Percentiles rank a stretch among this genome's conserved stretches.
Evolutionary conservation across 371 early-diverging fungal genomes (phyloP).

Genomic region (Mortierella sp.): DNA sequence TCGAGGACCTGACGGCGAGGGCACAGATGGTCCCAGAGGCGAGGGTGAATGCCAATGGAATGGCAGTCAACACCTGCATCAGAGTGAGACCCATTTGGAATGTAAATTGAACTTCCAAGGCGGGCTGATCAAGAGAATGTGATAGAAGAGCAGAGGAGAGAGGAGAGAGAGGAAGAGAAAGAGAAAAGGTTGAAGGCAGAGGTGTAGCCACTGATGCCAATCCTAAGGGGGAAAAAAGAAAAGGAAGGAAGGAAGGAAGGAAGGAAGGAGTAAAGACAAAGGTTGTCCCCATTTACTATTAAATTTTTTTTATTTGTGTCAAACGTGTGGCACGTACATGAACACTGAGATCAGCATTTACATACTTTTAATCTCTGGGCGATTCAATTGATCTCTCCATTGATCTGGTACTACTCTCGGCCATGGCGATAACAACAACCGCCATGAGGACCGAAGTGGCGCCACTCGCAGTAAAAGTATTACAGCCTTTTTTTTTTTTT

Average conservation of each 20-base stretch:
- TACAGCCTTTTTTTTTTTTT: too few species aligned
- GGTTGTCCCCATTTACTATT: too few species aligned
- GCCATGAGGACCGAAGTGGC: too few species aligned
- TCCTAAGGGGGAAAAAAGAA: not conserved
- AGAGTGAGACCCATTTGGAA: constrained; percentile 24
- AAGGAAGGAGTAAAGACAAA: not conserved
- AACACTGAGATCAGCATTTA: too few species aligned
- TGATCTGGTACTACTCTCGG: too few species aligned
- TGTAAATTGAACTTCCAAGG: not conserved
- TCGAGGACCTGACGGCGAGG: constrained; percentile 30
- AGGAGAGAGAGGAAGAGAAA: not conserved
- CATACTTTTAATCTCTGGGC: too few species aligned
- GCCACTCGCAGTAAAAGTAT: too few species aligned
- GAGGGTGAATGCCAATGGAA: constrained; percentile 31
- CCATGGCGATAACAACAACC: too few species aligned
- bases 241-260: not conserved
- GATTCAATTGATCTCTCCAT: too few species aligned
- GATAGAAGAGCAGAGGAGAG: not conserved
- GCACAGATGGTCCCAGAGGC: constrained; percentile 20
- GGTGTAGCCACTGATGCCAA: not conserved
- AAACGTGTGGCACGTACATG: too few species aligned
- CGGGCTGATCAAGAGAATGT: not conserved
- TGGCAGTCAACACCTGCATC: constrained; percentile 31
- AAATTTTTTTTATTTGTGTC: too few species aligned
- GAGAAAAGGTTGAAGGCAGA: not conserved